Evolutionary conservation across 768 basidiomycete genomes (phyloP).

Genomic region (Lyophyllum decastes): DNA sequence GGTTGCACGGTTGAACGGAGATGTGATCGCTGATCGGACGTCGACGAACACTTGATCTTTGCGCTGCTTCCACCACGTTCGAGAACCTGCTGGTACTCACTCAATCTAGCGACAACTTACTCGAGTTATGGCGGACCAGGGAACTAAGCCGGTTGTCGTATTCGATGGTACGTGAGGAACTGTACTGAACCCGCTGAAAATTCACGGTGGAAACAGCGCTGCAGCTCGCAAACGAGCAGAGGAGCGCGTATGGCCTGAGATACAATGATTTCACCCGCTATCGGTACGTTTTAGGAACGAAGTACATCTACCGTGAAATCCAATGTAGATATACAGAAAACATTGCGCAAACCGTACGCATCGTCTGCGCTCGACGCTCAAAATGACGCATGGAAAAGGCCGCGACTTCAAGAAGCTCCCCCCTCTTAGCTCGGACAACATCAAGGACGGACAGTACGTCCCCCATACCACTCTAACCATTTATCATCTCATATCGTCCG

Average conservation of each 20-base stretch:
- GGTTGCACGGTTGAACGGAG: background rate
- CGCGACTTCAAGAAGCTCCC: conserved; percentile 88
- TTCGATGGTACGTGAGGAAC: conserved; percentile 35
- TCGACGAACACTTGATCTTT: too few species aligned
- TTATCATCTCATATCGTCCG: background rate
- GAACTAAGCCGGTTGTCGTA: conserved; percentile 21
- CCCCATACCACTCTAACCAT: conserved; percentile 1
- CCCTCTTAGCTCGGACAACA: conserved; percentile 60
- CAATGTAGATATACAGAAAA: conserved; percentile 51
- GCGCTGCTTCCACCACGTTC: conserved; percentile 12
- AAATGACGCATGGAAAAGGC: conserved; percentile 86
- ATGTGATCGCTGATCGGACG: conserved; percentile 3
- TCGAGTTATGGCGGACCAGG: conserved; percentile 30
- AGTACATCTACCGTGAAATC: background rate
- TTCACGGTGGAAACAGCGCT: conserved; percentile 54
- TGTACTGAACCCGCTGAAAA: background rate
- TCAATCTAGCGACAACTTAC: too few species aligned
- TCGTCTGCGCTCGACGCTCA: conserved; percentile 80
- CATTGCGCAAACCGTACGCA: conserved; percentile 93
- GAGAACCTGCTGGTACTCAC: conserved; percentile 8
- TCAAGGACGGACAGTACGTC: conserved; percentile 84
- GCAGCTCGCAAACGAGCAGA: conserved; percentile 83
- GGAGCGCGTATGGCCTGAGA: conserved; percentile 87
- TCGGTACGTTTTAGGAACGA: conserved; percentile 46
- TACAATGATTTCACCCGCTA: conserved; percentile 89